Evolutionary conservation across 306 rosid species (phyloP).

Genomic region (Casuarina glauca): DNA sequence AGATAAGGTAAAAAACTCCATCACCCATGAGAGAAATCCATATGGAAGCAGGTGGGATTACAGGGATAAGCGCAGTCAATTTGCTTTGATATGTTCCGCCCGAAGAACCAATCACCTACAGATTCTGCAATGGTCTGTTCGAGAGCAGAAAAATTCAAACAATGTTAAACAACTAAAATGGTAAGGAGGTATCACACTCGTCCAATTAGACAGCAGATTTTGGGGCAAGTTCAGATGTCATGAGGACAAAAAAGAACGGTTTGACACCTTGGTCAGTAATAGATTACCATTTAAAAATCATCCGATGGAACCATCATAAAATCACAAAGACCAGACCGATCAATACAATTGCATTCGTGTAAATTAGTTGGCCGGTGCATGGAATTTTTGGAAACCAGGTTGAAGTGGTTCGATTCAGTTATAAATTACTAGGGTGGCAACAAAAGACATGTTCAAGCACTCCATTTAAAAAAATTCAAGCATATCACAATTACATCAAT

Average conservation of each 20-base stretch:
- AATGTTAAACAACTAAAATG: slow-evolving; percentile 6
- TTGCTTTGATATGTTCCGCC: slow-evolving; percentile 46
- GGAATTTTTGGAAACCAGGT: neutral
- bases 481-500: neutral
- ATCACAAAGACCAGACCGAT: neutral
- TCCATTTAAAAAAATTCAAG: neutral
- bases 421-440: neutral
- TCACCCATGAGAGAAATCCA: slow-evolving; percentile 47
- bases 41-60: slow-evolving; percentile 81
- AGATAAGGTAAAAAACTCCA: slow-evolving; percentile 13
- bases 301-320: neutral
- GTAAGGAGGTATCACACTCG: slow-evolving; percentile 1
- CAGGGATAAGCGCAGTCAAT: slow-evolving; percentile 87
- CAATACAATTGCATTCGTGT: neutral
- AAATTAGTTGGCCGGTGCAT: neutral
- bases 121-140: slow-evolving; percentile 90
- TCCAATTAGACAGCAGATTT: neutral
- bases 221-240: neutral
- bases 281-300: neutral
- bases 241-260: neutral
- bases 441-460: neutral
- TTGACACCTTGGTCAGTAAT: neutral
- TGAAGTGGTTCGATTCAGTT: neutral
- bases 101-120: slow-evolving; percentile 85
- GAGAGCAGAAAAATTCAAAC: slow-evolving; percentile 19